Evolutionary conservation across 1,139 yeast genomes (phyloP).

Genomic region (Nakaseomyces kungkrabaensis): DNA sequence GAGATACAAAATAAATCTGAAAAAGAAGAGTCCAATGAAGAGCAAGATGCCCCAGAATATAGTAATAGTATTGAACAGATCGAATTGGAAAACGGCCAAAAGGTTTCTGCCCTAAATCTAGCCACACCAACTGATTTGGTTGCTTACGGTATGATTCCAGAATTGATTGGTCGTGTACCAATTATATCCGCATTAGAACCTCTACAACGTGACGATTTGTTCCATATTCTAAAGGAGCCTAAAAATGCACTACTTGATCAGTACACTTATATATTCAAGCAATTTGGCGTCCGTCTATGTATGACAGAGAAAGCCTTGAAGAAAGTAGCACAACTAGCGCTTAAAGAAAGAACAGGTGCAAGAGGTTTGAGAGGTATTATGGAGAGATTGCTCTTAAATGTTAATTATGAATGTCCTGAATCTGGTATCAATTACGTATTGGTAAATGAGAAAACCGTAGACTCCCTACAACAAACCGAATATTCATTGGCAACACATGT

Average conservation of each 20-base stretch:
- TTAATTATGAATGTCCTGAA: conserved; percentile 46
- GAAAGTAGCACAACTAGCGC: conserved; percentile 37
- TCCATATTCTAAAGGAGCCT: conserved; percentile 41
- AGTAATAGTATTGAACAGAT: conserved; percentile 28
- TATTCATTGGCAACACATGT: conserved; percentile 28
- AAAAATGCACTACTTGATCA: conserved; percentile 41
- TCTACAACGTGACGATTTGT: conserved; percentile 35
- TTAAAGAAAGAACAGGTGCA: conserved; percentile 45
- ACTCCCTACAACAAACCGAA: conserved; percentile 27
- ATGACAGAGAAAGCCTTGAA: conserved; percentile 38
- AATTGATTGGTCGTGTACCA: conserved; percentile 45
- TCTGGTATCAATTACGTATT: conserved; percentile 39
- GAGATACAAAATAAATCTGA: conserved; percentile 8
- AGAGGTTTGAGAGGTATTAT: conserved; percentile 43
- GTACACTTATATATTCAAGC: conserved; percentile 40
- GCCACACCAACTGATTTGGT: conserved; percentile 40
- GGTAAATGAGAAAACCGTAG: conserved; percentile 34
- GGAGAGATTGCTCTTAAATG: conserved; percentile 40
- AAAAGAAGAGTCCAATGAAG: background rate
- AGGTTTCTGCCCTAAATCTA: conserved; percentile 34
- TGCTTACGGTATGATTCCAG: conserved; percentile 44
- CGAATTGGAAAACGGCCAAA: conserved; percentile 30
- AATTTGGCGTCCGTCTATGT: conserved; percentile 39
- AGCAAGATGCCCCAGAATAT: conserved; percentile 7
- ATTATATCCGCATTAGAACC: conserved; percentile 39